These are phyloP conservation scores for Trichoderma aggressivum DNA, from an alignment of 2,329 filamentous ascomycete genomes.

Conservation along the genomic window DNA sequence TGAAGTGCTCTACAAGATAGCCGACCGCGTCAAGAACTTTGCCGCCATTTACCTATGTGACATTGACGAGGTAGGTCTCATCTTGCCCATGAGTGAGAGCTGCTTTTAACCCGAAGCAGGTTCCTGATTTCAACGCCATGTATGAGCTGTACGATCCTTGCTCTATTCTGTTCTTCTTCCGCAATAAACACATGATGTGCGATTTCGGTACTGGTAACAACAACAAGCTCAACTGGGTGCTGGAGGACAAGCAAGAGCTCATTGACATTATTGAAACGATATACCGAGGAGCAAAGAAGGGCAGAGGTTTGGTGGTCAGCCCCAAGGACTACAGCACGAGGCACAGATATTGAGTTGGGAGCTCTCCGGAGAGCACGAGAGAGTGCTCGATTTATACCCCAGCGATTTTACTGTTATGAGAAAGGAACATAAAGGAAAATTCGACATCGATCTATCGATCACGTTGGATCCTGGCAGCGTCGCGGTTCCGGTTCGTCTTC, in stretches of 20 bases:
- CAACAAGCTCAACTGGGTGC: conserved; percentile 95
- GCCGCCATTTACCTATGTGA: conserved; percentile 92
- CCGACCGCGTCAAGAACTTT: conserved; percentile 90
- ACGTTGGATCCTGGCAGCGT: background rate
- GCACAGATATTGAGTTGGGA: conserved; percentile 19
- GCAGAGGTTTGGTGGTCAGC: conserved; percentile 90
- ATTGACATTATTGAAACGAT: conserved; percentile 99
- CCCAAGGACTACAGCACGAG: conserved; percentile 61
- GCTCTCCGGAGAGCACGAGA: background rate
- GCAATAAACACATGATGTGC: conserved; percentile 98
- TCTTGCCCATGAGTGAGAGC: background rate
- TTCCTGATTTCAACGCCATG: conserved; percentile 66
- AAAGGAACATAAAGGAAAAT: background rate
- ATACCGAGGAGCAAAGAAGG: conserved; percentile 98
- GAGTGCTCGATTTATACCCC: conserved; percentile 7
- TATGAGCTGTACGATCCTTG: conserved; percentile 88
- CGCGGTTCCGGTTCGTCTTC: background rate
- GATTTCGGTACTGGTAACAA: conserved; percentile 98
- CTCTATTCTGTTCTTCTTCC: conserved; percentile 95
- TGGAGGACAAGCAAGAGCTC: conserved; percentile 94
- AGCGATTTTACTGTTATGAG: background rate
- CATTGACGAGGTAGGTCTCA: conserved; percentile 52
- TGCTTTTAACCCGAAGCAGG: background rate
- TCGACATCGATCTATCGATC: background rate
- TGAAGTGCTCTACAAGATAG: conserved; percentile 91